Percentiles rank a stretch among this genome's conserved stretches.
These are phyloP conservation scores for Globisporangium nagaii DNA, from an alignment of 352 stramenopile genomes.

Conservation along the genomic window DNA sequence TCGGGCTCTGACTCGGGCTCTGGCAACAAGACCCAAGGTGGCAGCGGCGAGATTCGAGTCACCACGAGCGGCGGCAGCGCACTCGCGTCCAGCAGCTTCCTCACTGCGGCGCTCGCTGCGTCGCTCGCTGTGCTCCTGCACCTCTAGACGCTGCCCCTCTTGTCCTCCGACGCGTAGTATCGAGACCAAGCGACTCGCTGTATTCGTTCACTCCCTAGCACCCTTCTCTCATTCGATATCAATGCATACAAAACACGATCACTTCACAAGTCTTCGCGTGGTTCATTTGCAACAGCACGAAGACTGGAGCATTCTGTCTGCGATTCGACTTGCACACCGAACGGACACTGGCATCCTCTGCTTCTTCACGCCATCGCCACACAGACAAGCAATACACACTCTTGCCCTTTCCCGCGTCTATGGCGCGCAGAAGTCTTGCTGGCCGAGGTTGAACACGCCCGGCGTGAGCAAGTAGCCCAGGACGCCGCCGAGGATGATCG, in stretches of 20 bases:
- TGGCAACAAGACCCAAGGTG: background rate
- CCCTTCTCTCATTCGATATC: background rate
- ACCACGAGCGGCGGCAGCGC: background rate
- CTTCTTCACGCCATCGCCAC: background rate
- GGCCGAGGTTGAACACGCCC: constrained; percentile 41
- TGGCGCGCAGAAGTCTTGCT: constrained; percentile 40
- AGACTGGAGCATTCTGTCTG: no score
- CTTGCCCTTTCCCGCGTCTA: no score
- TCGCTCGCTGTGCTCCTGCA: constrained; percentile 3
- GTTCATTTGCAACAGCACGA: no score
- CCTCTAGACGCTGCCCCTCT: constrained; percentile 4
- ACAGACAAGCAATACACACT: no score
- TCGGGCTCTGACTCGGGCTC: no score
- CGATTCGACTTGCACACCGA: background rate
- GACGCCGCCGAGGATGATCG: constrained; percentile 46
- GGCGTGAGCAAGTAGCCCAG: constrained; percentile 49
- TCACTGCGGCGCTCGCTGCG: background rate
- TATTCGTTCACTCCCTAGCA: background rate
- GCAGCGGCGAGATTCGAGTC: background rate
- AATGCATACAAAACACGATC: no score
- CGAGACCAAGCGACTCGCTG: background rate
- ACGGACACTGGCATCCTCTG: no score
- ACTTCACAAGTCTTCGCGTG: no score
- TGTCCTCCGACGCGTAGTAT: background rate
- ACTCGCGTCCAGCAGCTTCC: background rate